Evolutionary conservation across 202 grass and related monocot species (phyloP).

Genomic region (Panicum hallii): DNA sequence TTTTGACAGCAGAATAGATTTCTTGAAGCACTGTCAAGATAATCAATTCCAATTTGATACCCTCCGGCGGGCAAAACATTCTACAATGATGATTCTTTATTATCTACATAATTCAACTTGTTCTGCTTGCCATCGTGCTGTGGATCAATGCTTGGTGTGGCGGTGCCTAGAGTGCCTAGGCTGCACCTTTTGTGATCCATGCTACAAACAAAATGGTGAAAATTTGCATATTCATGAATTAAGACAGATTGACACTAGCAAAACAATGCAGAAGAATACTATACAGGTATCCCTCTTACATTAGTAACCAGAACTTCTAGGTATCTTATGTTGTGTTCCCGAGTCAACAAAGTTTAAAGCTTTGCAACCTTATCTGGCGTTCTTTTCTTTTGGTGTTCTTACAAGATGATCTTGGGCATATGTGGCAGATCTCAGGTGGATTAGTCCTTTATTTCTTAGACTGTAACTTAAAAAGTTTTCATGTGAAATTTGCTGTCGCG

Average conservation of each 20-base stretch:
- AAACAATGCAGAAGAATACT: conserved; percentile 20
- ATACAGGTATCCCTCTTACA: conserved; percentile 43
- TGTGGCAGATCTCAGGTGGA: background rate
- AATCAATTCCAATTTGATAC: conserved; percentile 93
- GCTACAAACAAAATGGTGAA: conserved; percentile 64
- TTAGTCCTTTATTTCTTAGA: background rate
- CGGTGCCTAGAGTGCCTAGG: conserved; percentile 65
- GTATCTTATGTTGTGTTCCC: conserved; percentile 24
- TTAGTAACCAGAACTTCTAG: conserved; percentile 5
- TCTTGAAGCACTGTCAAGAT: conserved; percentile 84
- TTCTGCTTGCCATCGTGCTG: conserved; percentile 57
- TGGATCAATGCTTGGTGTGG: conserved; percentile 68
- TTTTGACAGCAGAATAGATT: conserved; percentile 82
- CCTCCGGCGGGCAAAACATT: conserved; percentile 87
- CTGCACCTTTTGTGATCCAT: conserved; percentile 68
- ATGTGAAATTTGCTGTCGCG: background rate
- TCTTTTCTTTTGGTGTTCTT: background rate
- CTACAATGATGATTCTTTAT: conserved; percentile 95
- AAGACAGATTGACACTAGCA: conserved; percentile 34
- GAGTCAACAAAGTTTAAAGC: conserved; percentile 4
- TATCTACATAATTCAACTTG: conserved; percentile 75
- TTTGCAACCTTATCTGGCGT: background rate
- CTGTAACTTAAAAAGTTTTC: background rate
- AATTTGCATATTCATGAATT: conserved; percentile 72
- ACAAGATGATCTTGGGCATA: background rate